Evolutionary conservation across 2,329 filamentous ascomycete species (phyloP), one percentile per base, ranked within the genome.

Genomic region (Fusarium sp.): DNA sequence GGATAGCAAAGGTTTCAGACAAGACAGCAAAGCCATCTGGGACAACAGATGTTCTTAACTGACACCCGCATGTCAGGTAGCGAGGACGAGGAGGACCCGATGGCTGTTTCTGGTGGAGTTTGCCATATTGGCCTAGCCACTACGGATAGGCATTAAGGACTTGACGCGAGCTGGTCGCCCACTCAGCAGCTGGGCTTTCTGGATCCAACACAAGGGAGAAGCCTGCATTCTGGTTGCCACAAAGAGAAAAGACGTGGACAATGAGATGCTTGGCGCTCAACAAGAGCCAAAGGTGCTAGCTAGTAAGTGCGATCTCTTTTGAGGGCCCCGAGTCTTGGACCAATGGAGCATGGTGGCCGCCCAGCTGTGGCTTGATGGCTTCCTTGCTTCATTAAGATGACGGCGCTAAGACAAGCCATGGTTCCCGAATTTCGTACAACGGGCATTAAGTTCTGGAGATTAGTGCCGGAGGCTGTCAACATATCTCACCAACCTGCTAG

Each of bases 1-100:
- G 61, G 63, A 71, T 60, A 44, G n/a, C 49, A 58, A 61, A 61
- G 52, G 36, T 63, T 54, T 51, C 36, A 48, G 33, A 48, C 41
- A 35, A 55, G 49, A 41, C 31, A 22, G n/a, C 28, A 42, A 60
- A 59, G 47, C 47, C 56, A 65, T 54, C 28, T 33, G 66, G 73
- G 73, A 62, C 56, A 64, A 49, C 41, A 51, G 24, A 65, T 73
- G 73, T 75, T 71, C 70, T 75, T 75, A 75, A 75, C 70, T 48
- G 49, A 52, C 62, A 63, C 42, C 51, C 33, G 51, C 47, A 73
- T 68, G 41, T n/a, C 44, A 67, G 31, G 31, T 49, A 54, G 44
- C 26, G 48, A 44, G 57, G 45, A 44, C n/a, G 18, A 36, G 45
- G 39, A 35, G 38, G 39, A 35, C 44, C 41, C 57, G 18, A 47